Evolutionary conservation across 1,139 yeast genomes (phyloP).

Genomic region (Scheffersomyces titani): DNA sequence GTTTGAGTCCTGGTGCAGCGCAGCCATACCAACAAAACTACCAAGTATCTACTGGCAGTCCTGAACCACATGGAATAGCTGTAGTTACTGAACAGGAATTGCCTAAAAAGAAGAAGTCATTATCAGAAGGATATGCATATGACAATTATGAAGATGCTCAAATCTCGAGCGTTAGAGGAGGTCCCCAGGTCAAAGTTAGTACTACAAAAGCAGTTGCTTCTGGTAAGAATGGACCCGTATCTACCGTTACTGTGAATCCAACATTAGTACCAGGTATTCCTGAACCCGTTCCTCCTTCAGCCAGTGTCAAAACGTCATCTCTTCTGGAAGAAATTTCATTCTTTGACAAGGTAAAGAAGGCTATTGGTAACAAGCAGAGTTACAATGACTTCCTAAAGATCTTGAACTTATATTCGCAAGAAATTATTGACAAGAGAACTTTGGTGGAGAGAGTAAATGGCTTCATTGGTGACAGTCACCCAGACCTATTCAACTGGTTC

Average conservation of each 20-base stretch:
- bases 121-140: constrained; percentile 30
- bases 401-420: constrained; percentile 84
- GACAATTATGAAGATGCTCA: constrained; percentile 51
- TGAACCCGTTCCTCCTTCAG: constrained; percentile 76
- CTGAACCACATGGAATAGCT: constrained; percentile 10
- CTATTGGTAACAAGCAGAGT: constrained; percentile 84
- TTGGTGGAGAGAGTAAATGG: constrained; percentile 83
- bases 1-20: constrained; percentile 27
- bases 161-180: constrained; percentile 54
- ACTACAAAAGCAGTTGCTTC: constrained; percentile 5
- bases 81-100: constrained; percentile 3
- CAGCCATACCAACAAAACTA: constrained; percentile 9
- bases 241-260: constrained; percentile 44
- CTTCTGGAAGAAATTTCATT: constrained; percentile 83
- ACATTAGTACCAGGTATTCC: constrained; percentile 84
- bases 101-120: constrained; percentile 28
- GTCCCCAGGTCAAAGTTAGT: constrained; percentile 13
- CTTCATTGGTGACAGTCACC: constrained; percentile 74
- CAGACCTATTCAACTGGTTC: constrained; percentile 87
- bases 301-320: constrained; percentile 52
- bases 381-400: constrained; percentile 90
- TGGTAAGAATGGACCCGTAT: constrained; percentile 21
- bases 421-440: constrained; percentile 79
- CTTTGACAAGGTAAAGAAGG: constrained; percentile 90
- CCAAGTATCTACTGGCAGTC: constrained; percentile 9